phyloP scores from a whole-genome alignment of 805 yeast species.

The Trichomonascus vanleenenianus region DNA sequence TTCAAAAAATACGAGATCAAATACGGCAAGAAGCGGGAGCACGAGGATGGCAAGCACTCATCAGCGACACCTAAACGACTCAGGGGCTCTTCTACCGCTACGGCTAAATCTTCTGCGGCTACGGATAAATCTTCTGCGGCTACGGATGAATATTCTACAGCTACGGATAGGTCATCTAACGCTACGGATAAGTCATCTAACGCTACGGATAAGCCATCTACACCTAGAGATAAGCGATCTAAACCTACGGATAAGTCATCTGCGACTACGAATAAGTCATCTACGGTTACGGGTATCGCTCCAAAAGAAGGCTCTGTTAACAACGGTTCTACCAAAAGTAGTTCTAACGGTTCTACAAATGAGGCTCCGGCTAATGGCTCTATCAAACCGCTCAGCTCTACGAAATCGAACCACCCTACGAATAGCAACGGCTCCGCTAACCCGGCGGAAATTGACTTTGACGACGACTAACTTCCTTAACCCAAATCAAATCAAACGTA shows the following conservation, averaged over 20 bases:
- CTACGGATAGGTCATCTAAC: too few species aligned
- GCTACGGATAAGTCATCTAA: too few species aligned
- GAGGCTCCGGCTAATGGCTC: neutral
- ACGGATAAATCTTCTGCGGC: too few species aligned
- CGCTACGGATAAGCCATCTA: neutral
- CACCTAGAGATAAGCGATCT: too few species aligned
- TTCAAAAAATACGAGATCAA: conserved; percentile 10
- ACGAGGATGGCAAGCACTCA: conserved; percentile 3
- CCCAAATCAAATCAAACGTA: too few species aligned
- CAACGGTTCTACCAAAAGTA: neutral
- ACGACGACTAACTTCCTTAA: neutral
- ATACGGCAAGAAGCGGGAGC: conserved; percentile 5
- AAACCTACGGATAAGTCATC: too few species aligned
- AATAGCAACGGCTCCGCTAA: neutral
- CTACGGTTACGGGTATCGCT: neutral
- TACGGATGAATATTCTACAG: too few species aligned
- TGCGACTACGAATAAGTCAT: neutral
- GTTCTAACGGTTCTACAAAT: neutral
- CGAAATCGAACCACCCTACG: neutral
- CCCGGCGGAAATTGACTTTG: conserved; percentile 3
- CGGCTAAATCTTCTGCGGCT: neutral
- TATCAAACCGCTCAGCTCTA: neutral
- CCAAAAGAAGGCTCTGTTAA: neutral
- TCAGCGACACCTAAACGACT: neutral
- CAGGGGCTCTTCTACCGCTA: neutral